Base-by-base conservation (phyloP, 1,284 basidiomycete species). In the Polyporus tsugae region DNA sequence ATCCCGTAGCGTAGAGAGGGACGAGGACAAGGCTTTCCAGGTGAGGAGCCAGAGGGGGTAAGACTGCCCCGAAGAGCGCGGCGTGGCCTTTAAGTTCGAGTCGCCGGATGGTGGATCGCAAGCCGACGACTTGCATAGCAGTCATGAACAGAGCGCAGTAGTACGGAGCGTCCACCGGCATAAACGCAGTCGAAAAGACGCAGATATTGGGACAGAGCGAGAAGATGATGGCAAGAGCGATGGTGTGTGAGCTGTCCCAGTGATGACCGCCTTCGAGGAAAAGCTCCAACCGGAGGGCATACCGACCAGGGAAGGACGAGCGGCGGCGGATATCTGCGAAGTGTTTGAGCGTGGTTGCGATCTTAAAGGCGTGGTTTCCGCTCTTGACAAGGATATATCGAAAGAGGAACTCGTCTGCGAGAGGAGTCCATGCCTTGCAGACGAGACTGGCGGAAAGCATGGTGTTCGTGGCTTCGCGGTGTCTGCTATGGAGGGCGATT, bases 171-270 rank as follows among this genome's bases (percentile, higher is more conserved):
- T 67, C 52, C 44, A 63, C 68, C 1, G 74, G 72, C 25, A 72
- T 78, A 63, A 78, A 77, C 2, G 73, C 75, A 6, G 76, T 78
- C 4, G 80, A 81, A 66, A 81, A 78, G 22, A 76, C 75, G 15
- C 72, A 62, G 10, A 81, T 64, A 63, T 79, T 79, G 11, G 74
- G 74, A 44, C 80, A 81, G 57, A 38, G 44, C 29, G 67, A 63
- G 58, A 81, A 67, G 53, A 81, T 77, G 17, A 62, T 67, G 35
- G 62, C 60, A 33, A 81, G 70, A 4, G 79, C 78, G 19, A 59
- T 44, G 1, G 72, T 70, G 67, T 80, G 77, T 29, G 64, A 57
- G 25, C 64, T 49, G 9, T 64, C 70, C 80, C 80, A 81, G 0
- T 64, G 60, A 62, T 78, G 77, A n/a, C 72, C 70, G 39, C 75